A percentile compares a stretch with the other conserved stretches of the same genome.
phyloP scores from a whole-genome alignment of 208 protist genomes.

The Crithidia brevicula region DNA sequence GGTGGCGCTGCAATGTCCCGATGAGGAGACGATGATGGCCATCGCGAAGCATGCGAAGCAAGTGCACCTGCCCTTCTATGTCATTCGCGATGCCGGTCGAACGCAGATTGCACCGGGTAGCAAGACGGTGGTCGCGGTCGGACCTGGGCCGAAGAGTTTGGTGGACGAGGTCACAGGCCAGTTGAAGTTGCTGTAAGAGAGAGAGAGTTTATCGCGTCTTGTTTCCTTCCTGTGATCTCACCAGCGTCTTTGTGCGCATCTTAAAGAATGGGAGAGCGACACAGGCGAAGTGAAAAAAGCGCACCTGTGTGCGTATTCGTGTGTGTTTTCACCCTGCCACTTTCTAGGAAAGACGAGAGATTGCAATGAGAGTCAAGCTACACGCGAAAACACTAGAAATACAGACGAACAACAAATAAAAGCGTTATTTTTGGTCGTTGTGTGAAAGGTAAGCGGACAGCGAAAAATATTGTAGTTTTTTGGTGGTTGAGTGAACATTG shows the following conservation, averaged over 20 bases:
- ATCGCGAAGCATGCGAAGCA: conserved; percentile 46
- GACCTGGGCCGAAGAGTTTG: conserved; percentile 70
- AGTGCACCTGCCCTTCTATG: conserved; percentile 61
- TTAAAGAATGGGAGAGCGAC: too few species aligned
- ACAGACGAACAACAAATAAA: too few species aligned
- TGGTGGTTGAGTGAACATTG: too few species aligned
- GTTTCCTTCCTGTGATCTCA: background rate
- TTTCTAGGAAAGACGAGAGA: too few species aligned
- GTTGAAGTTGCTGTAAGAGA: conserved; percentile 89
- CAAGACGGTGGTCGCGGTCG: conserved; percentile 92
- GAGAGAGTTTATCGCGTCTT: background rate
- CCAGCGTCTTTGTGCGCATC: too few species aligned
- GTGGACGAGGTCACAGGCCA: conserved; percentile 90
- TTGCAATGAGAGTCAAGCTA: too few species aligned
- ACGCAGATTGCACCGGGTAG: conserved; percentile 94
- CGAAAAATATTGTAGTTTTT: too few species aligned
- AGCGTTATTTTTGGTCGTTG: too few species aligned
- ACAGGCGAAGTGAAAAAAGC: background rate
- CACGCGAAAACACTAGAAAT: too few species aligned
- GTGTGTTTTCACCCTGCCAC: too few species aligned
- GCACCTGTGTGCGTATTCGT: too few species aligned
- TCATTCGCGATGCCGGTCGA: conserved; percentile 92
- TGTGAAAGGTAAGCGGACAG: too few species aligned
- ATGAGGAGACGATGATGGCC: conserved; percentile 72
- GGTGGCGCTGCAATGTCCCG: conserved; percentile 78